phyloP scores from a whole-genome alignment of 352 stramenopile species.

The Pythium phragmiticola region DNA sequence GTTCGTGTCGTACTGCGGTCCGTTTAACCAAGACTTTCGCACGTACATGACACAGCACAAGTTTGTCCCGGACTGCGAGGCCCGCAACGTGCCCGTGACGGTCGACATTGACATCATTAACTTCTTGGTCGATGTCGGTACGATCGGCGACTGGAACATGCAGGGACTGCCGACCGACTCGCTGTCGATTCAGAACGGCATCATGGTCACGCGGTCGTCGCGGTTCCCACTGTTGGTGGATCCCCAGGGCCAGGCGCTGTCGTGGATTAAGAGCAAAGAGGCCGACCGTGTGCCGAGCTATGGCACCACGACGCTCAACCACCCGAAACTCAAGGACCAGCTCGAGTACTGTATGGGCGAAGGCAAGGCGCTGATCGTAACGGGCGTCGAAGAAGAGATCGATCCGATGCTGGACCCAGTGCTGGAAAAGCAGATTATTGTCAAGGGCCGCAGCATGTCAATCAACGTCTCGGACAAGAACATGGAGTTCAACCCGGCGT shows the following conservation, averaged over 20 bases:
- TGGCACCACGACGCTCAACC: conserved; percentile 93
- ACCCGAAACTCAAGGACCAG: conserved; percentile 97
- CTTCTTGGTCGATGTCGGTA: conserved; percentile 97
- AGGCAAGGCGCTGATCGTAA: conserved; percentile 93
- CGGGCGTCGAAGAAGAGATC: conserved; percentile 97
- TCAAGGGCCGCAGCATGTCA: conserved; percentile 95
- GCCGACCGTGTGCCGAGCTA: conserved; percentile 93
- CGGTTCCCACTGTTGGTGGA: conserved; percentile 97
- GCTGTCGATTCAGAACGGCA: conserved; percentile 98
- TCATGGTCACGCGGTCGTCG: conserved; percentile 96
- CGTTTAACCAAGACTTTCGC: conserved; percentile 98
- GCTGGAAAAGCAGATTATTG: conserved; percentile 96
- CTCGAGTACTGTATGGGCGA: conserved; percentile 98
- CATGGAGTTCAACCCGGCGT: conserved; percentile 98
- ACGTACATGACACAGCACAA: conserved; percentile 96
- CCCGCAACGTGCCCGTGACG: conserved; percentile 91
- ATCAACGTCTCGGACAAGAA: conserved; percentile 99
- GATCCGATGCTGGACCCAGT: conserved; percentile 98
- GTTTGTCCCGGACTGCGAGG: conserved; percentile 93
- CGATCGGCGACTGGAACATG: conserved; percentile 98
- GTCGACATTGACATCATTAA: conserved; percentile 95
- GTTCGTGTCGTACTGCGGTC: conserved; percentile 97
- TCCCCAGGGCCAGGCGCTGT: conserved; percentile 96
- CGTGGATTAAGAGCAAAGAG: conserved; percentile 97
- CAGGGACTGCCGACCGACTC: conserved; percentile 96